Evolutionary conservation across 441 rosid genomes (phyloP).

Genomic region (Viola pubescens): DNA sequence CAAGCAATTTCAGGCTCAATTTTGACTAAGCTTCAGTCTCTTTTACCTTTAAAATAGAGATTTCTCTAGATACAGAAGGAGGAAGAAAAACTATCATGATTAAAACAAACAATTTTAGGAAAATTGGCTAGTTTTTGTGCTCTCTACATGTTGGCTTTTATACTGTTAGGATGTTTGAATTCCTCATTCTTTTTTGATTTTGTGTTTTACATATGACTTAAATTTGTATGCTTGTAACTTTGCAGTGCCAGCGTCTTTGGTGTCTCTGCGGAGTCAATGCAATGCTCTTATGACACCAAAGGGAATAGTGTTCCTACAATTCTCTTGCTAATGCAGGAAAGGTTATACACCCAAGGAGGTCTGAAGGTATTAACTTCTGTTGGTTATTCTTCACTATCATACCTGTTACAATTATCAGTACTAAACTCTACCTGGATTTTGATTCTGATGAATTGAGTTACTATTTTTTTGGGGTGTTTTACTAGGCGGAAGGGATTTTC

Average conservation of each 20-base stretch:
- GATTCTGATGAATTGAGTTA: slow-evolving; percentile 3
- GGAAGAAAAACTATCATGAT: neutral
- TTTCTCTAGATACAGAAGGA: neutral
- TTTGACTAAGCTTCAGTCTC: too few species aligned
- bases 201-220: slow-evolving; percentile 4
- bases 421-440: neutral
- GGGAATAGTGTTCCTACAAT: slow-evolving; percentile 79
- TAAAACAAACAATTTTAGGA: neutral
- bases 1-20: neutral
- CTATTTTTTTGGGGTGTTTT: slow-evolving; percentile 2
- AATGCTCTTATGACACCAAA: slow-evolving; percentile 62
- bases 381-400: neutral
- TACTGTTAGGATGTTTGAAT: neutral
- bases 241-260: slow-evolving; percentile 77
- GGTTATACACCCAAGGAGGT: slow-evolving; percentile 66
- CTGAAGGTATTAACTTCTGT: slow-evolving; percentile 43
- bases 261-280: slow-evolving; percentile 91
- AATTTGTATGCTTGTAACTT: slow-evolving; percentile 11
- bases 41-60: neutral
- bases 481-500: slow-evolving; percentile 76
- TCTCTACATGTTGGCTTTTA: neutral
- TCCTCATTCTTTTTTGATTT: neutral
- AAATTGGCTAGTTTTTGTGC: neutral
- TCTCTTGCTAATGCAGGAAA: slow-evolving; percentile 71
- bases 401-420: neutral